Conservation (phyloP, 1,284 basidiomycete species). For the Fomitopsis pinicola region DNA sequence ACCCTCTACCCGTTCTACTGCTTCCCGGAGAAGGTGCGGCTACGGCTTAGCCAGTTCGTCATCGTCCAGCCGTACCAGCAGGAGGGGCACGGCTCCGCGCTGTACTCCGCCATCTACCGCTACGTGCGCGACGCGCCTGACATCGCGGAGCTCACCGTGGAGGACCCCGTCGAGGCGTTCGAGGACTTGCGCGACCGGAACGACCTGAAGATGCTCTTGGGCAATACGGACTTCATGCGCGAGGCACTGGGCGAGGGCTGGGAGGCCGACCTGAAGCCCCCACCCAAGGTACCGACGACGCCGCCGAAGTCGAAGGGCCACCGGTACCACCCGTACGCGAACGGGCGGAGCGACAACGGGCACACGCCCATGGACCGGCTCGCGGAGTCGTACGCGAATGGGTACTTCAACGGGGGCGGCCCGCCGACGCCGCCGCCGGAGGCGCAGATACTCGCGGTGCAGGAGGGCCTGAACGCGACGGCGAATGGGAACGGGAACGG, state of each 20-base stretch:
- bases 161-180: conserved; percentile 96
- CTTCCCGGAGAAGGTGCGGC: conserved; percentile 82
- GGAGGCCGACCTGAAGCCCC: not conserved
- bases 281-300: not conserved
- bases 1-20: conserved; percentile 92
- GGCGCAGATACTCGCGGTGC: not conserved
- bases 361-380: not conserved
- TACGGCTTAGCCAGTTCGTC: conserved; percentile 87
- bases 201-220: conserved; percentile 82
- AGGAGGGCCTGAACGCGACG: conserved; percentile 31
- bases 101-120: conserved; percentile 87
- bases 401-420: conserved; percentile 30
- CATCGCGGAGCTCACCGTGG: conserved; percentile 90
- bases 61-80: conserved; percentile 90
- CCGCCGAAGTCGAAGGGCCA: not conserved
- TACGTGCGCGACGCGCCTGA: conserved; percentile 62
- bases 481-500: conserved; percentile 27
- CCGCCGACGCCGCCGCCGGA: not conserved
- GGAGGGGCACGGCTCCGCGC: conserved; percentile 84
- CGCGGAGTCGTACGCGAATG: not conserved
- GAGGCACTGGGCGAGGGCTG: conserved; percentile 51
- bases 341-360: not conserved
- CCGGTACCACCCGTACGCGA: not conserved
- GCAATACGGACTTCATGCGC: conserved; percentile 57
- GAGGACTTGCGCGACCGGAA: conserved; percentile 92